Evolutionary conservation across 805 yeast species (phyloP), one percentile per base, ranked within the genome.

Genomic region (Wickerhamiella spandovensis): DNA sequence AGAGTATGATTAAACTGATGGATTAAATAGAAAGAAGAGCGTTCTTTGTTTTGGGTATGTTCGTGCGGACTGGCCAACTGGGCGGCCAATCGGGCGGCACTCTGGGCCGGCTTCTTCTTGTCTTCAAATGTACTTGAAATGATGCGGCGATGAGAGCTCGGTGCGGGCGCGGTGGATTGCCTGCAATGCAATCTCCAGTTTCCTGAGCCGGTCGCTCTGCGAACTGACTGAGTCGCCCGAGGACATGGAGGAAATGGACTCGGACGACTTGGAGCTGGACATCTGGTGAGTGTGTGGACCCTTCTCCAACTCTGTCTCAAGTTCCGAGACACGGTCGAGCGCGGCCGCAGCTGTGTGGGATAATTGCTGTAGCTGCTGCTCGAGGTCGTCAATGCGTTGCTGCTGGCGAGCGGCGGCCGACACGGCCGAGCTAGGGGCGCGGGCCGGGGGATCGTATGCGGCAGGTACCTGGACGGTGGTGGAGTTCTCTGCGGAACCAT

Each of bases 311-410:
- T 56, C 58, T 8, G 44, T 13, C 42, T 59, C 63, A 15, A 59
- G 57, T 32, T 52, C 53, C 12, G 57, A 47, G 2, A 60, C 63
- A 5, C 61, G 48, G 41, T 59, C 62, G 30, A 59, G 53, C 22
- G 63, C 63, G 12, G 56, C 52, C 1, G 62, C 61, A 2, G 62
- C 61, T 0, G 61, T 59, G 49, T 52, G 53, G 5, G 61, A 57
- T 51, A 59, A 53, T 10, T 50, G 46, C 39, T 51, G 47, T 17
- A 59, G 55, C 54, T 59, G 63, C 15, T 51, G 52, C 44, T 59
- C 63, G 5, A 59, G 55, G 32, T 58, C 58, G 24, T 53, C 55
- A 1, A 59, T 53, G 24, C 59, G 57, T 20, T 51, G 54, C 43
- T 47, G 43, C 24, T 39, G 43, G 39, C 39, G 39, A 17, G 39